Base-by-base conservation (phyloP, 1,139 yeast genomes). In the Protomyces inundatus region DNA sequence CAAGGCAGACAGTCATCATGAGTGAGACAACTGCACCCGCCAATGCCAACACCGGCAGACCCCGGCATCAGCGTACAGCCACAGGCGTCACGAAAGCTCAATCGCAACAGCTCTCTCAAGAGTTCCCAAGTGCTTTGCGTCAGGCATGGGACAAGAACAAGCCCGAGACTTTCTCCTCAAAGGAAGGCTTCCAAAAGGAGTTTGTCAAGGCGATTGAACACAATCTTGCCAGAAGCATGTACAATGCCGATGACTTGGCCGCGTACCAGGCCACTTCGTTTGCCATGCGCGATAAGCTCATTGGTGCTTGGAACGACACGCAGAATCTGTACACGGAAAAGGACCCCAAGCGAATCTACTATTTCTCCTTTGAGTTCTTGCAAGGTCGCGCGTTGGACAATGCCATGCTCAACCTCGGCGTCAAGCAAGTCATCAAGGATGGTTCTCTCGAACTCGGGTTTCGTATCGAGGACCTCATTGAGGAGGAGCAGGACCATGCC, bases 381-480 rank as follows among this genome's bases (percentile, higher is more conserved):
- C 90, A 91, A 96, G 97, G 98, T 55, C 83, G 96, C 71, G 97
- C 97, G 58, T 81, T 91, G 82, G 97, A 91, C 76, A 91, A 90
- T 74, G 97, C 97, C 50, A 79, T 91, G 77, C 87, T 90, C 76
- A 91, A 91, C 75, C 81, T 88, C 71, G 80, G 82, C 5, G 77
- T 81, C 66, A 84, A 86, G 73, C 81, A 79, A 34, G 77, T 81
- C 64, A 81, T 59, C 23, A 14, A 73, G 14, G 76, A 75, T 12
- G 85, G 95, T 2, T 81, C 90, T 69, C 80, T 79, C 61, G 90
- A 88, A 62, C 81, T 90, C 70, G 97, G 97, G 6, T 91, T 91
- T 81, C 84, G 86, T 67, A 78, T 91, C 70, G 97, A 91, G 77
- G 97, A 90, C 72, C 82, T 91, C 37, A 79, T 90, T 70, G 84